phyloP scores from a whole-genome alignment of 108 stramenopile species.

The Bacterosira constricta region DNA sequence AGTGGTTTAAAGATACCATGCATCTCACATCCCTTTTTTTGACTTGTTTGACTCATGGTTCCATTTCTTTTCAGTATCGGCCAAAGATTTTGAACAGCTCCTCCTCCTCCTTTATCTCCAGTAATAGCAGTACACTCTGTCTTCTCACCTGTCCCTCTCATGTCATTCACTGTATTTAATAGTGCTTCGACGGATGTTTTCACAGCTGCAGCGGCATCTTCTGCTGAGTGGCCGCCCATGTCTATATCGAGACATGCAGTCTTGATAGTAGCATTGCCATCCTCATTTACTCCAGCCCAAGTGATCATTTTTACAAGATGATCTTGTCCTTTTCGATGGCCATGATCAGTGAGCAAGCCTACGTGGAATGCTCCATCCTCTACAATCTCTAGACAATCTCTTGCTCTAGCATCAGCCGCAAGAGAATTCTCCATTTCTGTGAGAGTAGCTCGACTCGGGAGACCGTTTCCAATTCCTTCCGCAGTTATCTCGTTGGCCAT shows the following conservation, averaged over 20 bases:
- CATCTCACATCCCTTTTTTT: not conserved
- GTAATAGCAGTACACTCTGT: not conserved
- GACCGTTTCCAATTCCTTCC: not conserved
- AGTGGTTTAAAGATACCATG: not conserved
- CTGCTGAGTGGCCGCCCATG: conserved; percentile 9
- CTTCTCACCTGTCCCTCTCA: not conserved
- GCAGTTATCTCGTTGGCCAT: not conserved
- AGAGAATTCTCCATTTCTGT: not conserved
- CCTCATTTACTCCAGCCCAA: not conserved
- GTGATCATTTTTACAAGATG: conserved; percentile 20
- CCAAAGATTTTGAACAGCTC: not conserved
- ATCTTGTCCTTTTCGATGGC: conserved; percentile 15
- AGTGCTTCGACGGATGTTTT: not conserved
- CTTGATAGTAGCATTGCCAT: not conserved
- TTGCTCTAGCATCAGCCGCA: not conserved
- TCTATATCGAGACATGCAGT: conserved; percentile 13
- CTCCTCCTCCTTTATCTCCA: conserved; percentile 17
- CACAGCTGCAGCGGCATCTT: conserved; percentile 11
- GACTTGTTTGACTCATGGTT: not conserved
- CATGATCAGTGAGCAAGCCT: conserved; percentile 13
- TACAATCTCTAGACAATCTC: not conserved
- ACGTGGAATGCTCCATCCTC: not conserved
- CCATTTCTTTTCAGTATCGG: not conserved
- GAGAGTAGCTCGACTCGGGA: not conserved
- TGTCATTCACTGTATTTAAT: not conserved